Evolutionary conservation across 345 rosid species (phyloP).

Genomic region (Boechera stricta): DNA sequence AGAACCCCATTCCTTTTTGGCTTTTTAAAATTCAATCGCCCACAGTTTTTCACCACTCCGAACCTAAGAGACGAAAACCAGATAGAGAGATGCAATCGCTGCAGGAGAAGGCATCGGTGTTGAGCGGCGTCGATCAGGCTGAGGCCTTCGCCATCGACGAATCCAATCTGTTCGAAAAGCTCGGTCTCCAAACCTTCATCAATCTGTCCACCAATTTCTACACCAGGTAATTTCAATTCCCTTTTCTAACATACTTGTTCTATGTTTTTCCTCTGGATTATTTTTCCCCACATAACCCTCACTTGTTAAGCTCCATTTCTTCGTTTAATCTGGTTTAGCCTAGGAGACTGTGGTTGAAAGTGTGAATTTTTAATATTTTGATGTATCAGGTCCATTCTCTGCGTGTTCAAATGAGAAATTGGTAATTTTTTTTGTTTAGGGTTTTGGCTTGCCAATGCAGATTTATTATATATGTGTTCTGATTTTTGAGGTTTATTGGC

Average conservation of each 20-base stretch:
- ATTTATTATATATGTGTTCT: neutral
- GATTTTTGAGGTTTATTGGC: neutral
- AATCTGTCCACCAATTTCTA: slow-evolving; percentile 92
- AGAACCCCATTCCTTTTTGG: neutral
- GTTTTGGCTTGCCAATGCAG: neutral
- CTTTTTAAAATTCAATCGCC: slow-evolving; percentile 15
- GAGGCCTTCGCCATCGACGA: slow-evolving; percentile 86
- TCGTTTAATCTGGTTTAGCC: neutral
- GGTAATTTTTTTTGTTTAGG: neutral
- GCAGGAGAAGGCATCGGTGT: slow-evolving; percentile 79
- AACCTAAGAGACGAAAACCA: neutral
- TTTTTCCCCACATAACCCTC: neutral
- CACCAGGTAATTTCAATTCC: slow-evolving; percentile 54
- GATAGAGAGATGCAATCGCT: slow-evolving; percentile 63
- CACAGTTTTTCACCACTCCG: slow-evolving; percentile 15
- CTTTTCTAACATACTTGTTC: neutral
- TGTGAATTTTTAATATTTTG: neutral
- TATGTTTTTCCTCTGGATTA: neutral
- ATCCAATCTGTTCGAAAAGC: slow-evolving; percentile 71
- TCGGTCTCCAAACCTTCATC: slow-evolving; percentile 83
- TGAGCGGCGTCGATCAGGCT: slow-evolving; percentile 79
- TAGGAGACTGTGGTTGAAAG: neutral
- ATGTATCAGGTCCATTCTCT: neutral
- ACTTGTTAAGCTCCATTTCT: neutral
- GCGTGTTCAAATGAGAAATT: slow-evolving; percentile 2